Percentiles rank a stretch among this genome's conserved stretches.
These are phyloP conservation scores for Zymoseptoria ardabiliae DNA, from an alignment of 2,329 filamentous ascomycete species.

Conservation along the genomic window DNA sequence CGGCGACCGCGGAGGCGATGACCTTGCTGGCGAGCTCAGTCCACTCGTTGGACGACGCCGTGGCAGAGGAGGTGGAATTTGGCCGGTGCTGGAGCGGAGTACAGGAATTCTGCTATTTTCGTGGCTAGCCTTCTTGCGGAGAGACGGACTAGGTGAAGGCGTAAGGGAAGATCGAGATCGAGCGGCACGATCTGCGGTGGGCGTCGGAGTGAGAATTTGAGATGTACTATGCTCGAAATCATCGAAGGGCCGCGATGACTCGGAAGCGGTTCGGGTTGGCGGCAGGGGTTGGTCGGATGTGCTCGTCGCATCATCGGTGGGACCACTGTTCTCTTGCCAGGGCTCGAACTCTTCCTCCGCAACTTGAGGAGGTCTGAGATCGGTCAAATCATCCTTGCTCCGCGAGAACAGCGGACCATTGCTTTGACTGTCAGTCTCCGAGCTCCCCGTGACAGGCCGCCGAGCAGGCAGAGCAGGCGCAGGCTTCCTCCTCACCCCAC, in stretches of 20 bases:
- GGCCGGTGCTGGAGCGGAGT: neutral
- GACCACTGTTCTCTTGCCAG: slow-evolving; percentile 17
- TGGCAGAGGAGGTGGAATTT: neutral
- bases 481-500: slow-evolving; percentile 12
- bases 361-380: neutral
- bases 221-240: slow-evolving; percentile 1
- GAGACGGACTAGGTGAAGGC: neutral
- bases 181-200: slow-evolving; percentile 1
- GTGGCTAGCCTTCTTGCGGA: neutral
- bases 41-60: neutral
- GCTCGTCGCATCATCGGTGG: neutral
- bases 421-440: neutral
- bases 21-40: neutral
- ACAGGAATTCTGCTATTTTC: neutral
- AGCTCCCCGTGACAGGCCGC: neutral
- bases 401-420: neutral
- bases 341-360: slow-evolving; percentile 15
- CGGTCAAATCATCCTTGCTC: neutral
- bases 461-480: slow-evolving; percentile 6
- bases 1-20: neutral
- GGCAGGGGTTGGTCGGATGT: neutral
- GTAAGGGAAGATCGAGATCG: neutral
- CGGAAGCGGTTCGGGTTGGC: neutral
- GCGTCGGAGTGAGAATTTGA: slow-evolving; percentile 5
- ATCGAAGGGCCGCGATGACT: neutral